Conservation (phyloP, 2,329 filamentous ascomycete species). For the Leptoxyphium fumago region DNA sequence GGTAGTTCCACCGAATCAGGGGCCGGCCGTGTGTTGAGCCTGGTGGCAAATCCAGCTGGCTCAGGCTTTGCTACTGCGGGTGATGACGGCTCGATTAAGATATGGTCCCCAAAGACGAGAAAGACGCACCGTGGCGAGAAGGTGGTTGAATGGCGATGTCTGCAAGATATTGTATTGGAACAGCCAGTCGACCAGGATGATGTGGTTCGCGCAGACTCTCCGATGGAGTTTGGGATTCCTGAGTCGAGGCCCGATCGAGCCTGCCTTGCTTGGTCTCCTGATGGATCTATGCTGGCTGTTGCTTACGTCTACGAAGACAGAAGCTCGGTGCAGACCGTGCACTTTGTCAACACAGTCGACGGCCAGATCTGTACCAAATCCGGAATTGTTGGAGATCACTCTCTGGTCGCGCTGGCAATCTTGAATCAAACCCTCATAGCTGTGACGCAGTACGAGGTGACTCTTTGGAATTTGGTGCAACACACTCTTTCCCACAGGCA, state of each 20-base stretch:
- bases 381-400: constrained; percentile 24
- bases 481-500: constrained; percentile 58
- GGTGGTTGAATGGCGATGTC: constrained; percentile 61
- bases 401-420: constrained; percentile 49
- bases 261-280: constrained; percentile 63
- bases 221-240: constrained; percentile 29
- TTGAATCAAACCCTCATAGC: constrained; percentile 61
- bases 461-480: constrained; percentile 72
- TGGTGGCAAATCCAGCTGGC: constrained; percentile 54
- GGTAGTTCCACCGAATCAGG: constrained; percentile 15
- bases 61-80: constrained; percentile 74
- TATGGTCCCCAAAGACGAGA: constrained; percentile 65
- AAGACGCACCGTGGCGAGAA: constrained; percentile 44
- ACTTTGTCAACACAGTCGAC: constrained; percentile 60
- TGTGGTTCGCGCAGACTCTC: constrained; percentile 12
- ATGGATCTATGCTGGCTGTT: constrained; percentile 69
- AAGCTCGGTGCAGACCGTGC: constrained; percentile 45
- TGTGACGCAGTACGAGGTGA: constrained; percentile 55
- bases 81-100: constrained; percentile 58
- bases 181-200: constrained; percentile 4
- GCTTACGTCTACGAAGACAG: constrained; percentile 26
- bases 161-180: constrained; percentile 36
- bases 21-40: constrained; percentile 49
- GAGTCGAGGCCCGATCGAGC: constrained; percentile 32
- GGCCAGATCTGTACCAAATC: constrained; percentile 54